Conservation (phyloP, 2,329 filamentous ascomycete genomes). For the Sporothrix sp. region DNA sequence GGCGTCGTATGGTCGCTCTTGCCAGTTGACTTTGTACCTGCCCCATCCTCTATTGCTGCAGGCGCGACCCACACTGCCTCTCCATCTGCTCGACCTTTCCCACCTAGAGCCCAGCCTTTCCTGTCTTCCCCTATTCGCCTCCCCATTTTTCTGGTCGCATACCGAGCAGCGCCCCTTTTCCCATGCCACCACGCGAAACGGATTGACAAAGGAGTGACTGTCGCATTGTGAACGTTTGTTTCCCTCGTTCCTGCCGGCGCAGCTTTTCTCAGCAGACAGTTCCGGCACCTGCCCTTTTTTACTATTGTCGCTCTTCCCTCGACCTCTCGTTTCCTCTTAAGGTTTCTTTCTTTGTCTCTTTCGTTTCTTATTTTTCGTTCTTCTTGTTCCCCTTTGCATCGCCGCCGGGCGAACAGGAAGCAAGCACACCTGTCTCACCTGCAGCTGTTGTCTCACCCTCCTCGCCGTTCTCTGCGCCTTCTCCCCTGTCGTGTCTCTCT, state of each 20-base stretch:
- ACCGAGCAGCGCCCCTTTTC: constrained; percentile 4
- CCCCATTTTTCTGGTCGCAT: constrained; percentile 10
- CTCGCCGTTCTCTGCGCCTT: background rate
- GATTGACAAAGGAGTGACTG: background rate
- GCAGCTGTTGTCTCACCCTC: constrained; percentile 6
- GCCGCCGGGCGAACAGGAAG: constrained; percentile 5
- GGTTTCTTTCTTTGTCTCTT: background rate
- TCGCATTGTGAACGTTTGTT: background rate
- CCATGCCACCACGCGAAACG: constrained; percentile 9
- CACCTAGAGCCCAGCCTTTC: background rate
- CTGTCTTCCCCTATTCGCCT: constrained; percentile 5
- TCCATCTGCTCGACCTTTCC: constrained; percentile 2
- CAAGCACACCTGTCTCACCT: constrained; percentile 10
- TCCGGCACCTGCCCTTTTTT: background rate
- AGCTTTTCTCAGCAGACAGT: background rate
- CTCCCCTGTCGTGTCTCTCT: background rate
- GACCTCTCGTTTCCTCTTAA: background rate
- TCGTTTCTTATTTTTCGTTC: background rate
- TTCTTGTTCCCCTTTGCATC: background rate
- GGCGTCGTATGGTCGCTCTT: too few species aligned
- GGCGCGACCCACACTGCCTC: background rate
- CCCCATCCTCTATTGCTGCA: constrained; percentile 3
- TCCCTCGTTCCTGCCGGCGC: background rate
- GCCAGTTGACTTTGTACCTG: background rate
- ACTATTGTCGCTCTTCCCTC: background rate